A percentile compares a stretch with the other conserved stretches of the same genome.
Evolutionary conservation across 129 eudicot species (phyloP).

Genomic region (Helianthus annuus): HanXRQr2.0-SUNRISE NC_035433.2:115452769-115453268

Average conservation of each 20-base stretch:
- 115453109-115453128: no score
- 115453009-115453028: not conserved
- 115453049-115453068: no score
- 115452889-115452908: not conserved
- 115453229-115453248: no score
- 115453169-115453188: no score
- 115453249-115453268: no score
- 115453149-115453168: no score
- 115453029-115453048: no score
- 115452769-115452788: constrained; percentile 39
- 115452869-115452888: constrained; percentile 25
- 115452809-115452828: constrained; percentile 30
- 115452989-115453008: not conserved
- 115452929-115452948: not conserved
- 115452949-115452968: not conserved
- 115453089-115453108: not conserved
- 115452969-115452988: not conserved
- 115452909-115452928: not conserved
- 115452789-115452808: constrained; percentile 31
- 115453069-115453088: no score
- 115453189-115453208: no score
- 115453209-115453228: no score
- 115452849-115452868: constrained; percentile 35
- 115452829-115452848: constrained; percentile 27
- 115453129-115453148: no score